These are phyloP conservation scores for Fistulinella staudtii DNA, from an alignment of 1,284 basidiomycete species.

Conservation along the genomic window DNA sequence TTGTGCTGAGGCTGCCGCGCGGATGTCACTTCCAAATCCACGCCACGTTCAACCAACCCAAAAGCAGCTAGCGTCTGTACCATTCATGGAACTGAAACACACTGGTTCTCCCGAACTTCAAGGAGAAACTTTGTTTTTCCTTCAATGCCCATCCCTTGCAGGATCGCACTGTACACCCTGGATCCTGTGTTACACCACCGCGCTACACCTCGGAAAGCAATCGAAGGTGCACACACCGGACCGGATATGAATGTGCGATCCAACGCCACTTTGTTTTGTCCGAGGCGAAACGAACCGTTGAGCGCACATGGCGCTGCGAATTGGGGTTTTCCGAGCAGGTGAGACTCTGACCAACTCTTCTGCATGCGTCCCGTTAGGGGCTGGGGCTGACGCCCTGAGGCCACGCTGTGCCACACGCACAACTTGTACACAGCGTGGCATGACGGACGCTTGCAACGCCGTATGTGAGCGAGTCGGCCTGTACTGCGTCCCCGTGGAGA, in stretches of 20 bases:
- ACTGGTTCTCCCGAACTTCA: no score
- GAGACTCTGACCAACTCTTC: neutral
- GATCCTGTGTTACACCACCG: no score
- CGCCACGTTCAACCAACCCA: no score
- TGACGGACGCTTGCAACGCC: neutral
- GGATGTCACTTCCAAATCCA: no score
- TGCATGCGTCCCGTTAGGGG: neutral
- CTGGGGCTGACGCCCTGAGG: slow-evolving; percentile 21
- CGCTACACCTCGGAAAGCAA: neutral
- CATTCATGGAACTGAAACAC: no score
- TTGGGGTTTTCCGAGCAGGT: neutral
- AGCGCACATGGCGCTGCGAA: neutral
- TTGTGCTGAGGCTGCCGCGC: no score
- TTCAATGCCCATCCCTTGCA: no score
- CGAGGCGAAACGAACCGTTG: neutral
- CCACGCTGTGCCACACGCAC: slow-evolving; percentile 12
- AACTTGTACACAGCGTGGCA: slow-evolving; percentile 6
- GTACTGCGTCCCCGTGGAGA: slow-evolving; percentile 8
- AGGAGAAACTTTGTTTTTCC: no score
- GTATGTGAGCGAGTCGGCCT: neutral
- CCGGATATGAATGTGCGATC: neutral
- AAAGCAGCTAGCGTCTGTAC: no score
- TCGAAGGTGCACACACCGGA: neutral
- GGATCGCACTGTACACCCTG: no score
- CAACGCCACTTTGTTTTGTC: neutral